Evolutionary conservation across 352 stramenopile species (phyloP).

Genomic region (Elongisporangium anandrum): DNA sequence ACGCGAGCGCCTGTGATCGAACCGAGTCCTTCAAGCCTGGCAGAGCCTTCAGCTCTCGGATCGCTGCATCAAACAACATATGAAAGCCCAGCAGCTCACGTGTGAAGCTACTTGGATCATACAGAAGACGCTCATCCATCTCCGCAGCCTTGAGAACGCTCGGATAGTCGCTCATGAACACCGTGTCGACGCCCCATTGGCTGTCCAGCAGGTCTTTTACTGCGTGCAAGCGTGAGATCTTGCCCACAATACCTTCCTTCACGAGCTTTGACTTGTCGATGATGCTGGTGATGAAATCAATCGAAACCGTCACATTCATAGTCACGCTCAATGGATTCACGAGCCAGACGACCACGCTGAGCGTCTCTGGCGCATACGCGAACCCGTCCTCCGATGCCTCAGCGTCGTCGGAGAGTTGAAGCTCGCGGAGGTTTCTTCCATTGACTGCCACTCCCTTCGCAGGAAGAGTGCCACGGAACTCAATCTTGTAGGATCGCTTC

Average conservation of each 20-base stretch:
- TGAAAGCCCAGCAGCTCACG: constrained; percentile 10
- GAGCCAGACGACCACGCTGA: constrained; percentile 17
- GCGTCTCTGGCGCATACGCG: constrained; percentile 14
- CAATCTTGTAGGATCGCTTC: constrained; percentile 16
- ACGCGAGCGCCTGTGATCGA: constrained; percentile 13
- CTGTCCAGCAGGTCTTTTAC: constrained; percentile 27
- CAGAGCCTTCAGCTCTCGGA: constrained; percentile 9
- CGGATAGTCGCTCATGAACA: constrained; percentile 24
- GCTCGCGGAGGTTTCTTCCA: constrained; percentile 9
- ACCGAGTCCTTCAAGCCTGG: constrained; percentile 7
- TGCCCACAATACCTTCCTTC: constrained; percentile 14
- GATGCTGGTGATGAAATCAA: constrained; percentile 12
- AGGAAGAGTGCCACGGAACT: constrained; percentile 15
- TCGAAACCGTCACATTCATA: neutral
- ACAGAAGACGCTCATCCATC: constrained; percentile 15
- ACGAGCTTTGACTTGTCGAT: constrained; percentile 8
- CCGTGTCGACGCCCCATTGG: constrained; percentile 19
- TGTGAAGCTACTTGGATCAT: constrained; percentile 12
- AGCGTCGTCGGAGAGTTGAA: constrained; percentile 2
- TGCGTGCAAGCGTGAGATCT: constrained; percentile 19
- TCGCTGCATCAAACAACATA: constrained; percentile 3
- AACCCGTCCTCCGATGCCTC: constrained; percentile 7
- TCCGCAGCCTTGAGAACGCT: constrained; percentile 16
- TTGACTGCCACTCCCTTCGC: constrained; percentile 15
- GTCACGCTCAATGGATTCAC: constrained; percentile 4